Evolutionary conservation across 805 yeast genomes (phyloP).

Genomic region (Myxozyma neotropica): DNA sequence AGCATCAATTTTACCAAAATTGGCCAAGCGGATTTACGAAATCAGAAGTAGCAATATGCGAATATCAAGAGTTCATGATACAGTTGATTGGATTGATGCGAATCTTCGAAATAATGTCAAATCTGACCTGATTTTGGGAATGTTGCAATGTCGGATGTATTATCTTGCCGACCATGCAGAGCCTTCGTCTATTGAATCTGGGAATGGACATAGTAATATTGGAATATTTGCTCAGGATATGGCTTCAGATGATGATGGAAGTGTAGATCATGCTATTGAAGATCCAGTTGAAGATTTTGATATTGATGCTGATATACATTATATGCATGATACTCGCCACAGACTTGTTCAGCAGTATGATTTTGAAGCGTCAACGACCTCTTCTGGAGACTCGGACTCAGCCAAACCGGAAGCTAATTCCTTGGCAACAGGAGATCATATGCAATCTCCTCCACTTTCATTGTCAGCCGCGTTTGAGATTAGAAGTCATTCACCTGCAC

Average conservation of each 20-base stretch:
- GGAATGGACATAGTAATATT: not conserved
- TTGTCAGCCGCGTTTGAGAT: constrained; percentile 1
- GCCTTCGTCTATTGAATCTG: not conserved
- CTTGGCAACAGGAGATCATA: not conserved
- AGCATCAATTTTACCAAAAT: constrained; percentile 19
- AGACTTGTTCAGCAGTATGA: constrained; percentile 17
- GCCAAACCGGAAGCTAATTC: not conserved
- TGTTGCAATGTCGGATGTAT: constrained; percentile 26
- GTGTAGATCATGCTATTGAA: constrained; percentile 2
- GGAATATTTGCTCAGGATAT: not conserved
- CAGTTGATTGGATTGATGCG: constrained; percentile 27
- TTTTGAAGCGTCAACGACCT: not conserved
- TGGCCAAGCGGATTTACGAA: constrained; percentile 25
- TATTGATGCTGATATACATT: constrained; percentile 11
- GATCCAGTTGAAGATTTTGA: constrained; percentile 9
- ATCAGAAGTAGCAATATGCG: constrained; percentile 19
- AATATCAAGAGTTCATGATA: constrained; percentile 10
- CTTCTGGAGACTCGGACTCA: not conserved
- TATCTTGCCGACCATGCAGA: constrained; percentile 13
- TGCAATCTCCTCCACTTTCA: not conserved
- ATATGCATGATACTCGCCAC: constrained; percentile 7
- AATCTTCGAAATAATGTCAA: constrained; percentile 18
- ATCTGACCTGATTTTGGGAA: constrained; percentile 14
- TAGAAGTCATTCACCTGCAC: not conserved
- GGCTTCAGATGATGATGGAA: constrained; percentile 1